A percentile compares a stretch with the other conserved stretches of the same genome.
Evolutionary conservation across 768 basidiomycete species (phyloP).

Genomic region (Macrolepiota albuminosa): DNA sequence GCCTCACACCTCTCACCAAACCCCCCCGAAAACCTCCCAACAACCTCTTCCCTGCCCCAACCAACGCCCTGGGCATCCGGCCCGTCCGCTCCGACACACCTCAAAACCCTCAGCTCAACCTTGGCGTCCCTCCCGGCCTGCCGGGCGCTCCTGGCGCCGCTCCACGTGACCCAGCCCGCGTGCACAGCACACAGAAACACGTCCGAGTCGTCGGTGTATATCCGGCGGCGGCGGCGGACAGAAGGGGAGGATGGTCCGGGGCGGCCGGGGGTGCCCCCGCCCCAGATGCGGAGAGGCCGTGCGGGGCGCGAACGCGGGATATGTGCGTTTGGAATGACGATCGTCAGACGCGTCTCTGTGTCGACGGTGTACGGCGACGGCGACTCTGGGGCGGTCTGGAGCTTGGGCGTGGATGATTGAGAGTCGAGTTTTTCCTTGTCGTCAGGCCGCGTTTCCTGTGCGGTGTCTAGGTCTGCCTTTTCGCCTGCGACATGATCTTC

Average conservation of each 20-base stretch:
- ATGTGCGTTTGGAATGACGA: slow-evolving; percentile 56
- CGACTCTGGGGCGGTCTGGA: neutral
- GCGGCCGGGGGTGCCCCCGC: slow-evolving; percentile 49
- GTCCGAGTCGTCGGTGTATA: slow-evolving; percentile 80
- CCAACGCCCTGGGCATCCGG: slow-evolving; percentile 21
- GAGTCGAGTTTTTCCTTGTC: slow-evolving; percentile 13
- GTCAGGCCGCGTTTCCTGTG: slow-evolving; percentile 1
- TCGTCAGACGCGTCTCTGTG: slow-evolving; percentile 42
- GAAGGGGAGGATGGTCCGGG: neutral
- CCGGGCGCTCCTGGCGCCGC: slow-evolving; percentile 34
- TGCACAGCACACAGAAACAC: slow-evolving; percentile 66
- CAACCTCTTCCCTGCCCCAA: slow-evolving; percentile 31
- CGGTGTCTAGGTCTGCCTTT: slow-evolving; percentile 2
- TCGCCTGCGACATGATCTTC: slow-evolving; percentile 12
- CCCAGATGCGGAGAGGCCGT: slow-evolving; percentile 58
- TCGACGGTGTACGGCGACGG: slow-evolving; percentile 28
- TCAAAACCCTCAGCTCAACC: slow-evolving; percentile 35
- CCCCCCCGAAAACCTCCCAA: slow-evolving; percentile 44
- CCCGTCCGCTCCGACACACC: slow-evolving; percentile 25
- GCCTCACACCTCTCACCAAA: slow-evolving; percentile 35
- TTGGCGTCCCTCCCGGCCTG: slow-evolving; percentile 33
- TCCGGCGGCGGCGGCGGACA: slow-evolving; percentile 27
- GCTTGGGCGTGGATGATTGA: neutral
- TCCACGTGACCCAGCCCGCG: slow-evolving; percentile 52
- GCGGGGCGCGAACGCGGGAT: slow-evolving; percentile 51